A percentile compares a stretch with the other conserved stretches of the same genome.
phyloP scores from a whole-genome alignment of 257 asterid genomes.

The Coffea eugenioides region DNA sequence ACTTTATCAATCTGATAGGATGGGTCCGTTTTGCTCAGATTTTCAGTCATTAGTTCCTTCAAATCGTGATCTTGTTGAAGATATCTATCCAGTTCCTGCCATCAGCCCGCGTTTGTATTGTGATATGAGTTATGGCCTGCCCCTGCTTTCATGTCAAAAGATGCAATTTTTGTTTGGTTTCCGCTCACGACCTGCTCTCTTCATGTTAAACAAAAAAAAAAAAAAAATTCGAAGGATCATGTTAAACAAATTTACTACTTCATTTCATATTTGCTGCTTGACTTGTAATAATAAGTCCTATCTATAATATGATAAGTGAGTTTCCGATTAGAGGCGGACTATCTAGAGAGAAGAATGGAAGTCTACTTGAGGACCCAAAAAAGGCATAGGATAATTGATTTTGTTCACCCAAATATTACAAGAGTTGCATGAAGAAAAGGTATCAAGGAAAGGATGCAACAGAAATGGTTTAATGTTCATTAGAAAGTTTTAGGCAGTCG shows the following conservation, averaged over 20 bases:
- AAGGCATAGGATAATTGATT: background rate
- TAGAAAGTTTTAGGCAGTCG: background rate
- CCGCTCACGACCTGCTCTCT: no score
- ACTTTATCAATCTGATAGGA: background rate
- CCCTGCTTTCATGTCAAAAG: no score
- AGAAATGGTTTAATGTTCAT: background rate
- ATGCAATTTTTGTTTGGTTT: no score
- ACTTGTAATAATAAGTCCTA: no score
- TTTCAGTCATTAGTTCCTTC: background rate
- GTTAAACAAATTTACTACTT: background rate
- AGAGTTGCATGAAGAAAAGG: background rate
- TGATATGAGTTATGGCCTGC: no score
- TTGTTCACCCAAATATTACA: no score
- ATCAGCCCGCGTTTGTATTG: no score
- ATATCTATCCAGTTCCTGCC: no score
- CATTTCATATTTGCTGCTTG: background rate
- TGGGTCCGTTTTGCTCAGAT: background rate
- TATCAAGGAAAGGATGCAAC: background rate
- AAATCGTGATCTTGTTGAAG: background rate
- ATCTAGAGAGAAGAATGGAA: background rate
- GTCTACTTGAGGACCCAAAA: background rate
- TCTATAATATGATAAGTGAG: no score
- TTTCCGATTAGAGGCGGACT: background rate
- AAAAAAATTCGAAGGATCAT: no score
- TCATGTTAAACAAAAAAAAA: background rate